Base-by-base conservation (phyloP, 345 rosid species). In the Bruguiera parviflora region DNA sequence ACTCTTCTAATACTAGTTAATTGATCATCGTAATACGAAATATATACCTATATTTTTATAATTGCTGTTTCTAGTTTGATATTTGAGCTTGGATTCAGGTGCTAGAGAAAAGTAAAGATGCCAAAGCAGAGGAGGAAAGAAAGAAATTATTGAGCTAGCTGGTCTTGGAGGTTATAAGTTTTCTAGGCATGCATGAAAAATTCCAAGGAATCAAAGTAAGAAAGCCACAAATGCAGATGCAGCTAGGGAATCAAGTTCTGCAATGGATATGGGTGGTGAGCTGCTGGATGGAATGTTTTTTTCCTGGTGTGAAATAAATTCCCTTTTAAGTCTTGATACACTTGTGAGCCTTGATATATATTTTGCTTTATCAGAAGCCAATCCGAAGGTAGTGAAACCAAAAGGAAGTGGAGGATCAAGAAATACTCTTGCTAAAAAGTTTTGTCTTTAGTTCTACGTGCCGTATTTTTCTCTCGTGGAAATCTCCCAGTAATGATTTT, bases 371-470 rank as follows among this genome's bases (percentile, higher is more conserved):
- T 62, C 79, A 88, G 97, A 83, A 56, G 78, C 63, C 72, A 87
- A 68, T 47, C 65, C 76, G 25, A 81, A 78, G 70, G 89, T 74
- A 53, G 85, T 49, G 21, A 90, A 87, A 71, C 88, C 92, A 2
- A 86, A 81, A 79, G 89, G 89, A 58, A 83, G 79, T 53, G 83
- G 78, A 27, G 88, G 64, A 64, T 29, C 86, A 29, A 86, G 58
- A 87, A 95, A 88, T 73, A 82, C 86, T 53, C 86, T 92, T 55
- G 84, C 83, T 57, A 66, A 59, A 22, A 78, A 83, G 97, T 96
- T 88, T 88, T 32, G 61, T 72, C 27, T 62, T 35, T 37, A 22
- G 22, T 53, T 66, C 64, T 21, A 28, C 47, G 6, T 71, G 51
- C 29, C 29, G 8, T 59, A 37, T 58, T 66, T 56, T 55, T 68